Evolutionary conservation across 1,139 yeast species (phyloP).

Genomic region (Yarrowia galli): DNA sequence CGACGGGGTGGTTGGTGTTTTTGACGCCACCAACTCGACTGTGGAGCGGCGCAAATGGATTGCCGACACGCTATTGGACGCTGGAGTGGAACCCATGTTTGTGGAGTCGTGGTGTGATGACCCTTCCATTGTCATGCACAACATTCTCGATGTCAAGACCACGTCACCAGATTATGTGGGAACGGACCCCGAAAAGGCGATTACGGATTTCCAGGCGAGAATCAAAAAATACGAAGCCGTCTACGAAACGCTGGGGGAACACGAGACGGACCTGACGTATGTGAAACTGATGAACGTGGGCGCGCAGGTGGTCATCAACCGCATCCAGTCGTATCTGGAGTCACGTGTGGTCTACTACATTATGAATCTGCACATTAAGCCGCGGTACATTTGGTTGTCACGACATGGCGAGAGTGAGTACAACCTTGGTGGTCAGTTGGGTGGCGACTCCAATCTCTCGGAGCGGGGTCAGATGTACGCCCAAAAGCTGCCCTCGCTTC

Average conservation of each 20-base stretch:
- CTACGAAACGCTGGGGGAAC: constrained; percentile 66
- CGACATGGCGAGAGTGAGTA: constrained; percentile 95
- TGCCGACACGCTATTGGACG: constrained; percentile 65
- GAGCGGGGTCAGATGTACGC: constrained; percentile 90
- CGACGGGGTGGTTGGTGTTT: constrained; percentile 86
- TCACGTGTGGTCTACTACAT: constrained; percentile 93
- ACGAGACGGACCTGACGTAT: constrained; percentile 77
- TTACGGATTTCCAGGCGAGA: constrained; percentile 72
- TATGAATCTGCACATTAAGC: constrained; percentile 93
- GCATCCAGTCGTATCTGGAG: constrained; percentile 86
- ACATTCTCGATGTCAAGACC: constrained; percentile 83
- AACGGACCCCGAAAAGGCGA: constrained; percentile 73
- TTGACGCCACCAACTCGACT: constrained; percentile 89
- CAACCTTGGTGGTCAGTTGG: constrained; percentile 92
- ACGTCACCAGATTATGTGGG: constrained; percentile 88
- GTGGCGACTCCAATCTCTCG: constrained; percentile 91
- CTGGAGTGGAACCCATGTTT: constrained; percentile 85
- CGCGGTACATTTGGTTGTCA: constrained; percentile 89
- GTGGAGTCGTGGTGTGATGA: constrained; percentile 93
- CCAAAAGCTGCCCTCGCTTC: constrained; percentile 77
- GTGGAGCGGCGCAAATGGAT: constrained; percentile 72
- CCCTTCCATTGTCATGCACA: constrained; percentile 74
- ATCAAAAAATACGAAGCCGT: constrained; percentile 74
- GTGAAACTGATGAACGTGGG: constrained; percentile 88
- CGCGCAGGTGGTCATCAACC: constrained; percentile 84